Conservation (phyloP, 2,329 filamentous ascomycete genomes). For the Penicillium palitans region DNA sequence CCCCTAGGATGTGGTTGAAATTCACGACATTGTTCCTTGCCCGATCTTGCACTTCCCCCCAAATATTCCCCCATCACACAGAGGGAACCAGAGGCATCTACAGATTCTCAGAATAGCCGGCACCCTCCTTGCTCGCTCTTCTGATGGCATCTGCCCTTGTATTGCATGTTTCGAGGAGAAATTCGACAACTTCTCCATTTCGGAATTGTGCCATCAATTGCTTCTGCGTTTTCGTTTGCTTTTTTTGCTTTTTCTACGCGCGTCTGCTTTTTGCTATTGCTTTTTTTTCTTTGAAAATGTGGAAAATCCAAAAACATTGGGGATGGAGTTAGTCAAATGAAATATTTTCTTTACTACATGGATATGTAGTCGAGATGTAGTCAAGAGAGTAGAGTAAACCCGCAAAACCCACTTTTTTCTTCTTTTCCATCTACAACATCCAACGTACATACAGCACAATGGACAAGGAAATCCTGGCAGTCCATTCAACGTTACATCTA, state of each 20-base stretch:
- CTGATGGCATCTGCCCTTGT: not conserved
- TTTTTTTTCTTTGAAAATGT: not conserved
- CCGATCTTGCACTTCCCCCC: too few species aligned
- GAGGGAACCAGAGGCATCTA: too few species aligned
- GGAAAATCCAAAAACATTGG: not conserved
- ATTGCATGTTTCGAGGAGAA: not conserved
- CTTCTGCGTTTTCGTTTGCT: not conserved
- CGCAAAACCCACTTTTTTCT: not conserved
- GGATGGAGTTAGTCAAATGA: not conserved
- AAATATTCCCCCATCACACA: too few species aligned
- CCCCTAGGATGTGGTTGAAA: too few species aligned
- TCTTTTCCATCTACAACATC: not conserved
- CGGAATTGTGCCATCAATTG: not conserved
- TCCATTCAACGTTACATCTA: slow-evolving; percentile 59
- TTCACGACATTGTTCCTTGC: too few species aligned
- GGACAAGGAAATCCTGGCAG: slow-evolving; percentile 33
- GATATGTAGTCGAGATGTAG: too few species aligned
- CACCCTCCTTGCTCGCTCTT: not conserved
- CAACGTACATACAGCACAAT: too few species aligned
- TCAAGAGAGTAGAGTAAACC: too few species aligned
- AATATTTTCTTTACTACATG: not conserved
- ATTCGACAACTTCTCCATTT: not conserved
- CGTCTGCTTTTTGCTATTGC: not conserved
- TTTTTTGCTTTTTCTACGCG: too few species aligned
- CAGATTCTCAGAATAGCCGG: not conserved